Evolutionary conservation across 768 basidiomycete species (phyloP), one percentile per base, ranked within the genome.

Genomic region (Royoungia palumana): DNA sequence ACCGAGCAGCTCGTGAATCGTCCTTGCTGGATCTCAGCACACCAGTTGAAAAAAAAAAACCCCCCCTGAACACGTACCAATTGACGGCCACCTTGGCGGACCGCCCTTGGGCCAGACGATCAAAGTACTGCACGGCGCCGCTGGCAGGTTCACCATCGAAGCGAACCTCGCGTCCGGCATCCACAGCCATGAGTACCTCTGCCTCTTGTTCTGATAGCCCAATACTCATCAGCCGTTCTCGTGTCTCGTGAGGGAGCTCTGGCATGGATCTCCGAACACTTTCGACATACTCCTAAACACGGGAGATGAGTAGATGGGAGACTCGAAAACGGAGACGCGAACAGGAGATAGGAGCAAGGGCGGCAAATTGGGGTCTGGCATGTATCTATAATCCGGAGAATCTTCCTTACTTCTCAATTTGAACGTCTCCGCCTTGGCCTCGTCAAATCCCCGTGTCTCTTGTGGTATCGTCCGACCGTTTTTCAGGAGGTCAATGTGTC

Each of bases 361-460:
- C 1, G 93, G 92, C 1, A 98, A 70, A 64, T 98, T 97, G 0
- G 92, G 85, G 64, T 99, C 96, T 0, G 96, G 96, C 91, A 99
- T 95, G 70, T 97, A 98, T 16, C 89, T 80, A 65, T 98, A 99
- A 65, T 99, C 96, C 1, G 89, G 92, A 0, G 93, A 87, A 57
- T 94, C 89, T 59, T 96, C 96, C 68, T 99, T 98, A 39, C 81
- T 83, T 35, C 96, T 77, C 35, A 98, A 69, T 27, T 74, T 78
- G 68, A 82, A 94, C 1, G 96, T 98, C 63, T 87, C 79, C 27
- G 85, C 85, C 3, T 76, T 81, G 49, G 83, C 71, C 59, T 94
- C 89, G 65, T 97, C 82, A 59, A 94, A 93, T 2, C 92, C 90
- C 20, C 93, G 82, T 6, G 95, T 98, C 66, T 97, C 93, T 68